These are phyloP conservation scores for Anthracocystis walkeri DNA, from an alignment of 1,284 basidiomycete genomes.

Conservation along the genomic window DNA sequence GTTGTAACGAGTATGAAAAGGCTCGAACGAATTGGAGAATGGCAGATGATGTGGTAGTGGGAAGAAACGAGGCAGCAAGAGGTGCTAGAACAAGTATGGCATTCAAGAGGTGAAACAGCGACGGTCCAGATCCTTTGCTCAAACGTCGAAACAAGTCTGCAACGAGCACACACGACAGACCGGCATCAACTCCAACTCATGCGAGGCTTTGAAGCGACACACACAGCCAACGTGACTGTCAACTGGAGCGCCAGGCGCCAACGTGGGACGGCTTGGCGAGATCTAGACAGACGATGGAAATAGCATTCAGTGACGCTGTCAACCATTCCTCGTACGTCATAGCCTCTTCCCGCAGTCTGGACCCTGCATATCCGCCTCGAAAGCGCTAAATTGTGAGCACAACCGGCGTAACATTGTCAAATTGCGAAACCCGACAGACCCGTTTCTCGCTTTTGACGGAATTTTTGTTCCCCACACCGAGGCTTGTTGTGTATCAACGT, in stretches of 20 bases:
- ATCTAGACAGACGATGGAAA: not conserved
- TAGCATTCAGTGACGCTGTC: slow-evolving; percentile 2
- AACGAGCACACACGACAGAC: too few relatives aligned
- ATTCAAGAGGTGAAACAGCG: too few relatives aligned
- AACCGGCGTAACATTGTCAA: not conserved
- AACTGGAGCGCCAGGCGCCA: too few relatives aligned
- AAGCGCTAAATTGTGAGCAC: not conserved
- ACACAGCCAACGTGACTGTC: too few relatives aligned
- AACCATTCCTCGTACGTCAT: not conserved
- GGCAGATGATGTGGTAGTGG: not conserved
- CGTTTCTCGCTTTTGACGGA: slow-evolving; percentile 7
- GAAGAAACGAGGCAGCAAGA: not conserved
- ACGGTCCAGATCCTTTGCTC: too few relatives aligned
- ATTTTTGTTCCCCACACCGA: slow-evolving; percentile 1
- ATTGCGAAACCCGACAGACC: not conserved
- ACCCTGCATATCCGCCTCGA: not conserved
- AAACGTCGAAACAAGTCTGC: too few relatives aligned
- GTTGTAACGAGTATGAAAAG: not conserved
- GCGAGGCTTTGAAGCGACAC: too few relatives aligned
- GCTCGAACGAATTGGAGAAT: too few relatives aligned
- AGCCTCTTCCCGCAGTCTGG: not conserved
- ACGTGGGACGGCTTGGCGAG: too few relatives aligned
- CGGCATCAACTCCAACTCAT: too few relatives aligned
- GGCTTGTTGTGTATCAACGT: not conserved
- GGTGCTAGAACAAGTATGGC: too few relatives aligned